These are phyloP conservation scores for Picochlorum sp. DNA, from an alignment of 139 green algal genomes.

Conservation along the genomic window DNA sequence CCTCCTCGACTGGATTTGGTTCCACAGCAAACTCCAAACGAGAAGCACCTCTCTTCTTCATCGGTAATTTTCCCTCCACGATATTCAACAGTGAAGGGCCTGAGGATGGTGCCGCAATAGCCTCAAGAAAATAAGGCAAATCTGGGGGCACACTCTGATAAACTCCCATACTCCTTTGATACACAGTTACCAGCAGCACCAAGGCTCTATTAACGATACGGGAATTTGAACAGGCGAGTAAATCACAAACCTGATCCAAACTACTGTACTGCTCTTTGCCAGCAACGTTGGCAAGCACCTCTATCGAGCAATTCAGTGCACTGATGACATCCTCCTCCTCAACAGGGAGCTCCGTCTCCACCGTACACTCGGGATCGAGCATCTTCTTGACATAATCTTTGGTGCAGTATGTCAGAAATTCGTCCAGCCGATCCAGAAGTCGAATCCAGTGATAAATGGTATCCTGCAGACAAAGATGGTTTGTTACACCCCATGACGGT, in stretches of 20 bases:
- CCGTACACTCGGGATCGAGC: neutral
- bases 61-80: neutral
- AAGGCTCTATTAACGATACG: neutral
- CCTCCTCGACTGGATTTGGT: neutral
- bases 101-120: neutral
- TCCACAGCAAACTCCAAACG: neutral
- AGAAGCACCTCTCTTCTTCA: neutral
- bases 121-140: neutral
- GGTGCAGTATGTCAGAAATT: neutral
- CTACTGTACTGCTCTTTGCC: neutral
- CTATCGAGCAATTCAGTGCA: neutral
- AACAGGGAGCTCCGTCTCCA: neutral
- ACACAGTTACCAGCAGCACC: neutral
- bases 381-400: neutral
- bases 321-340: slow-evolving; percentile 1
- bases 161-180: neutral
- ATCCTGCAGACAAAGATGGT: neutral
- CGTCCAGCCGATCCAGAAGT: neutral
- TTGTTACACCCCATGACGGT: neutral
- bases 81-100: neutral
- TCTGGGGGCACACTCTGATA: neutral
- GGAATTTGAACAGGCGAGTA: neutral
- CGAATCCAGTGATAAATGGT: neutral
- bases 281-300: neutral
- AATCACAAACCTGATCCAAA: neutral